phyloP scores from a whole-genome alignment of 768 basidiomycete genomes.

The Rhizopogon rudus region DNA sequence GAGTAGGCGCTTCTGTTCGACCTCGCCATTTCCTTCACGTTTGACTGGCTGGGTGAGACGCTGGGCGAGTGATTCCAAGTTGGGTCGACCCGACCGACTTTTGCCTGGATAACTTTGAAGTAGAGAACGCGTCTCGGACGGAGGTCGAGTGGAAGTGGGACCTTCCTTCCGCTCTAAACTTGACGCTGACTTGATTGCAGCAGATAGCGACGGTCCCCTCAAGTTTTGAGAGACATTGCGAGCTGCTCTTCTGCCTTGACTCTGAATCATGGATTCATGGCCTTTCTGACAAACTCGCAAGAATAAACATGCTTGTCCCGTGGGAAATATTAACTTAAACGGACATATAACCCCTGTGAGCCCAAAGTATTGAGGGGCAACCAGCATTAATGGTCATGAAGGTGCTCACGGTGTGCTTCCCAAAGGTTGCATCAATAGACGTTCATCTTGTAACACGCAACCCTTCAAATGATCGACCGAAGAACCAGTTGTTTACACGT shows the following conservation, averaged over 20 bases:
- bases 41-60: background rate
- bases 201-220: background rate
- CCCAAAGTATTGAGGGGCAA: too few species aligned
- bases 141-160: background rate
- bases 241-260: slow-evolving; percentile 6
- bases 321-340: slow-evolving; percentile 2
- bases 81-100: background rate
- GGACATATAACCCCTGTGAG: background rate
- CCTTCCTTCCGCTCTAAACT: background rate
- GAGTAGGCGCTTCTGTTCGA: slow-evolving; percentile 30
- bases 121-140: slow-evolving; percentile 1
- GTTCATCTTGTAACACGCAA: too few species aligned
- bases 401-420: too few species aligned
- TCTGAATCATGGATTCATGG: slow-evolving; percentile 3
- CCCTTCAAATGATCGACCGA: slow-evolving; percentile 20
- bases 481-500: slow-evolving; percentile 41
- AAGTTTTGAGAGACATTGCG: slow-evolving; percentile 1
- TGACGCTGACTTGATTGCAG: background rate
- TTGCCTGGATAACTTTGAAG: slow-evolving; percentile 2
- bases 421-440: too few species aligned
- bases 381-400: too few species aligned
- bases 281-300: background rate
- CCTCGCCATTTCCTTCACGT: background rate
- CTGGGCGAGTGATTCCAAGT: background rate
- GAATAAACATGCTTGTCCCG: background rate